Evolutionary conservation across 352 stramenopile genomes (phyloP), one percentile per base, ranked within the genome.

Genomic region (Pythium brassicae): DNA sequence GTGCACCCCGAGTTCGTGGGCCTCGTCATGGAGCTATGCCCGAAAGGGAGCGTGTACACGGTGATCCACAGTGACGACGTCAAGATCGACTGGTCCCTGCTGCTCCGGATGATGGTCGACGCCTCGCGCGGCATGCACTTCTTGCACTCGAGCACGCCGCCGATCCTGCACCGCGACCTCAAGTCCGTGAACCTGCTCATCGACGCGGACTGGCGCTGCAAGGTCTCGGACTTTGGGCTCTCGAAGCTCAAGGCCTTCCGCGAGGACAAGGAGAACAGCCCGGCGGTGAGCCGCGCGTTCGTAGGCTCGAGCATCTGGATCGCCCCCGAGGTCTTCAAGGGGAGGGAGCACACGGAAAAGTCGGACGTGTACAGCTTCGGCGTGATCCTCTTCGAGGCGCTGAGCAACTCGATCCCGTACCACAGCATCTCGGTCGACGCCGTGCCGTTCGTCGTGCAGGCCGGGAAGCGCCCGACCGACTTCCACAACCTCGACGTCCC

Each of bases 111-210:
- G 72, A 83, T 95, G 69, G 66, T 96, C 2, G 89, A 97, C 51
- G 83, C 86, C 11, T 88, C 81, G 22, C 79, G 83, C 14, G 86
- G 89, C 7, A 96, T 97, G 87, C 84, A 93, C 66, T 97, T 96
- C 61, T 66, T 97, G 26, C 89, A 97, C 74, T 89, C 75, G n/a
- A 91, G 76, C 50, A 90, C 73, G 50, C 86, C 87, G 19, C 85
- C 84, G 14, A 91, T 97, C 61, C 72, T 97, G 15, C 89, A 97
- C 53, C 86, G 85, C 47, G 88, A 97, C 47, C 72, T 97, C 29
- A 97, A 97, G 69, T 89, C 78, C 10, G 79, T 94, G 25, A 97
- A 97, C 57, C 53, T 97, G 22, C 73, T 97, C 1, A 89, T 97
- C 34, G 78, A 93, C 62, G 73, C 84, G 8, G 79, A 95, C 59